Evolutionary conservation across 257 asterid species (phyloP), one percentile per base, ranked within the genome.

Genomic region (Solanum bukasovii): DNA sequence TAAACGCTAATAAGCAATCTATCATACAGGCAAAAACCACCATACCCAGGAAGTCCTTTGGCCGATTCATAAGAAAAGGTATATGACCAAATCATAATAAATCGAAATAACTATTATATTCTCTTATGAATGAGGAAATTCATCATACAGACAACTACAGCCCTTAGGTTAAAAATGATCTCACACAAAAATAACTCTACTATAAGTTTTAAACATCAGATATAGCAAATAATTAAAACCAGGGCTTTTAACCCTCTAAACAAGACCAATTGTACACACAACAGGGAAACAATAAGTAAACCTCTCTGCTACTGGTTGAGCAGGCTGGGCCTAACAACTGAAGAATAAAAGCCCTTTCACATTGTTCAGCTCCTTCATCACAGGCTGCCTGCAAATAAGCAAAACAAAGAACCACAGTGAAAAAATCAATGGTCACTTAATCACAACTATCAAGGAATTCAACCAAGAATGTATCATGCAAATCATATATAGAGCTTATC

Each of bases 301-400:
- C 98, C 98, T 95, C 98, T 91, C 78, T 83, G 91, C 90, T 90
- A 89, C 86, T 91, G 34, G 87, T 81, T 42, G 77, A 71, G 88
- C 92, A 74, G 70, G 95, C 87, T 81, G 95, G 92, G 83, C 91
- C 91, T 85, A 96, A 92, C 86, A 97, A 92, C 86, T 94, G 97
- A 90, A 97, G 96, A 89, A 95, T 84, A 89, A 97, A 97, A 83
- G 94, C 95, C 87, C 97, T 93, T 92, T 95, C 99, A 90, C 72
- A 91, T 74, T 89, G 94, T 90, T 95, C 98, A 87, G 93, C 96
- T 87, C 85, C 95, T 87, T 95, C 98, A 86, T 95, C 94, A 71
- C 94, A 93, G 83, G 99, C 99, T 46, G 91, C 98, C 99, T 97
- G 95, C 93, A 92, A 86, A 91, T 83, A 81, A 73, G 42, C 46